phyloP scores from a whole-genome alignment of 352 stramenopile genomes.

The Phytophthora capsici region DNA sequence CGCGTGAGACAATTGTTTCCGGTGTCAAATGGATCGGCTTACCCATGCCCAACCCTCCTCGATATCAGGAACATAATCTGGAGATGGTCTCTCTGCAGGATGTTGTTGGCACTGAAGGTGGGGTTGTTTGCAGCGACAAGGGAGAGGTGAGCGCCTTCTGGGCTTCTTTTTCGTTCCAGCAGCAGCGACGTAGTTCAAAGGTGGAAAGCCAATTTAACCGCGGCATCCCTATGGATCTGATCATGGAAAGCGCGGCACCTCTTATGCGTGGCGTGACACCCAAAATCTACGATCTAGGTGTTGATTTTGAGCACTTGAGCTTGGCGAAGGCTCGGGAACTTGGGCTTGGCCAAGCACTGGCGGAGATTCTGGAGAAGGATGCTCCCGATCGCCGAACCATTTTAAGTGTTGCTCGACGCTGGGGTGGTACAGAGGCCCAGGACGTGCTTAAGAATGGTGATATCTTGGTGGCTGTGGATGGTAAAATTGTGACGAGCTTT shows the following conservation, averaged over 20 bases:
- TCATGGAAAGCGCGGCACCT: slow-evolving; percentile 86
- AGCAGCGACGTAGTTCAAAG: slow-evolving; percentile 72
- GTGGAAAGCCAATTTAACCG: slow-evolving; percentile 89
- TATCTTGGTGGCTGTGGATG: slow-evolving; percentile 87
- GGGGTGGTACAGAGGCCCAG: slow-evolving; percentile 75
- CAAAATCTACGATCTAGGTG: slow-evolving; percentile 81
- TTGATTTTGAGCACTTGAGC: slow-evolving; percentile 90
- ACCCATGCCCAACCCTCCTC: slow-evolving; percentile 80
- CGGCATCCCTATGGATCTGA: slow-evolving; percentile 86
- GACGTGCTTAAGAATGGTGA: slow-evolving; percentile 83
- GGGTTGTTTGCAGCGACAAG: slow-evolving; percentile 74
- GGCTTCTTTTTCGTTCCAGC: slow-evolving; percentile 89
- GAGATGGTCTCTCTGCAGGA: slow-evolving; percentile 89
- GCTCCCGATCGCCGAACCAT: slow-evolving; percentile 77
- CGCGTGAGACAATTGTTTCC: slow-evolving; percentile 85
- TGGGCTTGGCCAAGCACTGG: slow-evolving; percentile 80
- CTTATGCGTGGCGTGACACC: slow-evolving; percentile 75
- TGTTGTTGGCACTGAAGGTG: slow-evolving; percentile 82
- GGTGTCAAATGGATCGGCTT: slow-evolving; percentile 88
- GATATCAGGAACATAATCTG: slow-evolving; percentile 89
- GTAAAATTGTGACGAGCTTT: slow-evolving; percentile 86
- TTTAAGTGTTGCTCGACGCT: slow-evolving; percentile 77
- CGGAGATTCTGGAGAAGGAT: slow-evolving; percentile 78
- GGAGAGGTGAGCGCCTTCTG: slow-evolving; percentile 86
- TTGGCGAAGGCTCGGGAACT: slow-evolving; percentile 90